Percentiles rank a stretch among this genome's conserved stretches.
phyloP scores from a whole-genome alignment of 2,329 filamentous ascomycete species.

The Trichoderma pleuroti region DNA sequence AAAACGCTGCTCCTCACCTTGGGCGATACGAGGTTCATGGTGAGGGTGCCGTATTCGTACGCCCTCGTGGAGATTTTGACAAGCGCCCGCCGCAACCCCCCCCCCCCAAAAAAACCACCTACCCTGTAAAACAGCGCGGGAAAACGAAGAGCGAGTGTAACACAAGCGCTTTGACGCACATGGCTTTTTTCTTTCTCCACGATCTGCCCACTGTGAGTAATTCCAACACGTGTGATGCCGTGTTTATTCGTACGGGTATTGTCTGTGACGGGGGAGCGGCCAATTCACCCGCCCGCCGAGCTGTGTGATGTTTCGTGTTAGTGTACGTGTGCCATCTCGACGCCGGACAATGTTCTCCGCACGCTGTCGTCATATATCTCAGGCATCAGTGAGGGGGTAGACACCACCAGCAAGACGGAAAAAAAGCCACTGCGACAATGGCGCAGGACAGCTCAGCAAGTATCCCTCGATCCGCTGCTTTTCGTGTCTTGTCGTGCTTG shows the following conservation, averaged over 20 bases:
- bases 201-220: constrained; percentile 6
- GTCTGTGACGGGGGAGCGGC: background rate
- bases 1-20: background rate
- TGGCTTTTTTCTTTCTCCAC: background rate
- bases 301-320: background rate
- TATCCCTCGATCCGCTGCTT: background rate
- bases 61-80: background rate
- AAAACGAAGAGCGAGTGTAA: background rate
- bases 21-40: background rate
- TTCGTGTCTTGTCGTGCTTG: background rate
- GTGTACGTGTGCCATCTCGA: background rate
- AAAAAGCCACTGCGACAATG: background rate
- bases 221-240: background rate
- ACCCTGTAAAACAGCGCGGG: background rate
- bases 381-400: background rate
- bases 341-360: constrained; percentile 8
- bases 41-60: background rate
- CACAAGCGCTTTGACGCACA: background rate
- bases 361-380: constrained; percentile 9
- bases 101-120: background rate
- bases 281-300: background rate
- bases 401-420: background rate
- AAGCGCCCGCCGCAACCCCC: background rate
- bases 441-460: background rate
- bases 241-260: background rate